A percentile compares a stretch with the other conserved stretches of the same genome.
Conservation (phyloP, 768 basidiomycete genomes). For the Panaeolus cyanescens region DNA sequence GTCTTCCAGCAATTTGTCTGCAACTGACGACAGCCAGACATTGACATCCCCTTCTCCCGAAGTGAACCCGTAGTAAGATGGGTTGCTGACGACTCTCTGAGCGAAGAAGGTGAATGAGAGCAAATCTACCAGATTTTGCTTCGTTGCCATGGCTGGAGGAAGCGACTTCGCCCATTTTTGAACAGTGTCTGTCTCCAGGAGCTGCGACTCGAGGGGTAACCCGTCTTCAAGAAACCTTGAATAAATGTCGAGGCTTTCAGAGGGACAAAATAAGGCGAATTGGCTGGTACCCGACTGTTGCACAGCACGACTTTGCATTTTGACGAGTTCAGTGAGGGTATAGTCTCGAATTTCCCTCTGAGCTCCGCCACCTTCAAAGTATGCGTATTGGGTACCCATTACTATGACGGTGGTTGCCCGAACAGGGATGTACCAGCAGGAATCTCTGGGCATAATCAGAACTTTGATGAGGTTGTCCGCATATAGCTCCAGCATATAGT, state of each 20-base stretch:
- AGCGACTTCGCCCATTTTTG: conserved; percentile 26
- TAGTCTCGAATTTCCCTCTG: conserved; percentile 83
- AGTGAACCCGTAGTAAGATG: conserved; percentile 76
- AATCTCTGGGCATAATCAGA: conserved; percentile 79
- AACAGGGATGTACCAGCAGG: conserved; percentile 89
- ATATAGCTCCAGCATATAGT: conserved; percentile 78
- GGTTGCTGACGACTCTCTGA: conserved; percentile 72
- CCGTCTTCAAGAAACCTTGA: conserved; percentile 86
- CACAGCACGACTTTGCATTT: conserved; percentile 90
- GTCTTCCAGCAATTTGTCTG: conserved; percentile 50
- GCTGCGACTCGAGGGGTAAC: conserved; percentile 82
- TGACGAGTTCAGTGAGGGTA: conserved; percentile 74
- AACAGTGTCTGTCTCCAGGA: conserved; percentile 55
- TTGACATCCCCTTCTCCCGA: conserved; percentile 46
- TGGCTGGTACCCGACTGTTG: conserved; percentile 58
- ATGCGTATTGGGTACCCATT: conserved; percentile 89
- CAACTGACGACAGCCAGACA: conserved; percentile 70
- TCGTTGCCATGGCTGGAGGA: conserved; percentile 25
- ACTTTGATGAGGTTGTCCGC: conserved; percentile 78
- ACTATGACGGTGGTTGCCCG: conserved; percentile 81
- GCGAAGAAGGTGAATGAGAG: conserved; percentile 84
- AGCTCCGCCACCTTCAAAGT: conserved; percentile 42
- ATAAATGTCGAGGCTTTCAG: conserved; percentile 81
- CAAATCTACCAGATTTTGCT: conserved; percentile 73
- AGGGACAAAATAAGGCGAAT: conserved; percentile 89